Percentiles rank a stretch among this genome's conserved stretches.
These are phyloP conservation scores for Tetradesmus lagerheimii DNA, from an alignment of 139 green algal species.

Conservation along the genomic window DNA sequence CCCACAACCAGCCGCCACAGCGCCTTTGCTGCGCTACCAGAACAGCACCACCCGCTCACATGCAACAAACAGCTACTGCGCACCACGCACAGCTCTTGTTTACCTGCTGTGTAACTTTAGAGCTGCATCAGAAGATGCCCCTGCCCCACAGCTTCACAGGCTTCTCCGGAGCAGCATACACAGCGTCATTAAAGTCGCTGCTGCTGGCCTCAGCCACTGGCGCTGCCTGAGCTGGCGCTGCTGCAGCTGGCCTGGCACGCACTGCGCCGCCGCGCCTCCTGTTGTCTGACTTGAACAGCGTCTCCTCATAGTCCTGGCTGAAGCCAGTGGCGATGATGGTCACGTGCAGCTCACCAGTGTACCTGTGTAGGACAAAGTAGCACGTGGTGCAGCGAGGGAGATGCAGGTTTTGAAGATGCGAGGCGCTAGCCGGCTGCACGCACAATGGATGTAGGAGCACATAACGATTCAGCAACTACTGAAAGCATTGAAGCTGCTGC, in stretches of 20 bases:
- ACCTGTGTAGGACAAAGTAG: slow-evolving; percentile 41
- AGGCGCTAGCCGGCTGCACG: too few relatives aligned
- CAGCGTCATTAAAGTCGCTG: background rate
- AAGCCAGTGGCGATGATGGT: slow-evolving; percentile 96
- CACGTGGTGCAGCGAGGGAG: too few relatives aligned
- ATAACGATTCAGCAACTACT: too few relatives aligned
- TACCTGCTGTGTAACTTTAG: too few relatives aligned
- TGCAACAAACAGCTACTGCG: too few relatives aligned
- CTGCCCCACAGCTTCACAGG: slow-evolving; percentile 25
- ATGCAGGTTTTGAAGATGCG: background rate
- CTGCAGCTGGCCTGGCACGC: background rate
- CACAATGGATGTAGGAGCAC: too few relatives aligned
- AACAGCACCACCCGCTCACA: background rate
- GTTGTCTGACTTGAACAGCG: slow-evolving; percentile 54
- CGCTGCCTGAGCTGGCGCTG: background rate
- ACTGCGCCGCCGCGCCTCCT: slow-evolving; percentile 2
- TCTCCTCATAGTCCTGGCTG: slow-evolving; percentile 76
- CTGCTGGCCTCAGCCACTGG: background rate
- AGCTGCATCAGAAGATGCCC: slow-evolving; percentile 34
- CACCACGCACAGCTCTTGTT: too few relatives aligned
- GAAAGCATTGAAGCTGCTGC: too few relatives aligned
- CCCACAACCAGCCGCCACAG: background rate
- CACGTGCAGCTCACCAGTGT: slow-evolving; percentile 74
- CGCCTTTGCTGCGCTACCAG: background rate
- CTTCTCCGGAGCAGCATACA: background rate